phyloP scores from a whole-genome alignment of 257 asterid species.

The Solanum chaucha region DNA sequence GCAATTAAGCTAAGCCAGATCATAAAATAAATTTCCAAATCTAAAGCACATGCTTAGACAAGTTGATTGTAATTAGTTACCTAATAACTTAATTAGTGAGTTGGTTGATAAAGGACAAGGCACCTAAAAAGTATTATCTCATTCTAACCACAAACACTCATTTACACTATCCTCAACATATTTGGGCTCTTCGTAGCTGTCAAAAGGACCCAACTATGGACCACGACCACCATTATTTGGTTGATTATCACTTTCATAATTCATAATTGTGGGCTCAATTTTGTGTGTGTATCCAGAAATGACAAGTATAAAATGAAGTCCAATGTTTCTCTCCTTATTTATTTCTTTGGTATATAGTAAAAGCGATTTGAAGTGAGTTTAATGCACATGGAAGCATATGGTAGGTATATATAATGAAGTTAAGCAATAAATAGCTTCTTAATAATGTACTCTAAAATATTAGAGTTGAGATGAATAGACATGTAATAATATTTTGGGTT shows the following conservation, averaged over 20 bases:
- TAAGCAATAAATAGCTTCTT: not conserved
- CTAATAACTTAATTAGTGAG: not conserved
- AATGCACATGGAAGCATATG: slow-evolving; percentile 14
- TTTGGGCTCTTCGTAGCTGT: slow-evolving; percentile 7
- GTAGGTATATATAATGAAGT: not conserved
- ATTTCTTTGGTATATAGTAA: not conserved
- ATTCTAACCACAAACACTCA: slow-evolving; percentile 1
- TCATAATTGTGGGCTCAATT: slow-evolving; percentile 3
- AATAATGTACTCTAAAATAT: not conserved
- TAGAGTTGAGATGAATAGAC: not conserved
- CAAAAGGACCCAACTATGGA: slow-evolving; percentile 2
- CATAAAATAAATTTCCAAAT: not conserved
- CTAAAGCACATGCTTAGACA: slow-evolving; percentile 9
- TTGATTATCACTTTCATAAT: not conserved
- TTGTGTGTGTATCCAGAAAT: not conserved
- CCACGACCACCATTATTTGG: not conserved
- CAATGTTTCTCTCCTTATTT: not conserved
- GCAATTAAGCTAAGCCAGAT: not conserved
- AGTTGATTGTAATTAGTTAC: slow-evolving; percentile 7
- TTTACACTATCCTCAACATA: not conserved
- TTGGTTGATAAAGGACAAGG: not conserved
- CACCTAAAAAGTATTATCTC: not conserved
- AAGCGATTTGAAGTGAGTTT: not conserved
- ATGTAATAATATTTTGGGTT: not conserved
- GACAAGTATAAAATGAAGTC: not conserved